Evolutionary conservation across 495 filamentous ascomycete genomes (phyloP), one percentile per base, ranked within the genome.

Genomic region (Penicillium arizonense): DNA sequence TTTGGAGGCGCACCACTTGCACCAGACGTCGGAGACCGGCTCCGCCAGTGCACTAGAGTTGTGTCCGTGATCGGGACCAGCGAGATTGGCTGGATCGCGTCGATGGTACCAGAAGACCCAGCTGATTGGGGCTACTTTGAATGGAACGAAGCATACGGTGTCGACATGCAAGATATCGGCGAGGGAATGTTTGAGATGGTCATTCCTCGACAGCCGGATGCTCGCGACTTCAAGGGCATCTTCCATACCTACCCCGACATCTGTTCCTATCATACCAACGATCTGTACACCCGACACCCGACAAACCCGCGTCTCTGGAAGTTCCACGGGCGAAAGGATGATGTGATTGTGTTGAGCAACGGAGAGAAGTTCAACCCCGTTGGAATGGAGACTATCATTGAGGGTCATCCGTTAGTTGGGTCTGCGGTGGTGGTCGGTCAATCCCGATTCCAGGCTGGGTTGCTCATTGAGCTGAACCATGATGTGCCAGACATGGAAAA

Each of bases 241-340:
- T 85, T 84, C 64, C 75, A 79, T 56, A 78, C 74, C 6, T 84
- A 80, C 46, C 82, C 82, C 5, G 64, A 83, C 14, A 16, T 69
- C 3, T 55, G 73, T 2, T 72, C 80, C 51, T 86, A 77, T 53
- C 68, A 66, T 11, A 87, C 81, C 20, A 75, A 77, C 32, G 84
- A 87, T 65, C 62, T 87, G 13, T 87, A 73, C 59, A 67, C 62
- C 28, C 71, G 59, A 10, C 72, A 75, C 42, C 65, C 74, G 2
- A 56, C 54, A 8, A 62, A 64, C 11, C 43, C 58, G 1, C 33
- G 53, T 16, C 48, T 67, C 1, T 77, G 72, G 73, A 58, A 48
- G 8, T 76, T 58, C 35, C 18, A 55, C 9, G 73, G 68, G 2
- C 60, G 74, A 1, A 39, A 44, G 11, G 73, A 77, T 34, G 77